Percentiles rank a stretch among this genome's conserved stretches.
Evolutionary conservation across 73 alveolate species (phyloP).

Genomic region (Halteria grandinella): DNA sequence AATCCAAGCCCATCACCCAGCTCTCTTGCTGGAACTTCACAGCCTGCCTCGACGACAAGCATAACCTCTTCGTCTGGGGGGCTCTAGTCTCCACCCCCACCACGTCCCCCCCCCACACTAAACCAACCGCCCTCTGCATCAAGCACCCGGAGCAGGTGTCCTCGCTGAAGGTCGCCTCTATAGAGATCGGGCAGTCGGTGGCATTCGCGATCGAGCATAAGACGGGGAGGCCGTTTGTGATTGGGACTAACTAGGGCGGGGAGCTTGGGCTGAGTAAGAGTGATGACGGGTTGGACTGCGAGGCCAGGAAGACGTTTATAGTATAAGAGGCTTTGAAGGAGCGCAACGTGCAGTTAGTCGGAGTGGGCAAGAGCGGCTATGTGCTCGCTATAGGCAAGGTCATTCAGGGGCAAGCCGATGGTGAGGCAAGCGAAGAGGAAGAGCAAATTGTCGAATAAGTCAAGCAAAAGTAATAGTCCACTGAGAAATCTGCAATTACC

Average conservation of each 20-base stretch:
- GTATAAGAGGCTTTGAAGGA: slow-evolving; percentile 24
- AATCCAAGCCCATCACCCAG: too few species aligned
- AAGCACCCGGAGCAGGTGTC: slow-evolving; percentile 23
- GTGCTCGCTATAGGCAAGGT: too few species aligned
- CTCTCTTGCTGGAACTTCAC: slow-evolving; percentile 42
- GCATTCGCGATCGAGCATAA: slow-evolving; percentile 20
- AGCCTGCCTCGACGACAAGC: slow-evolving; percentile 21
- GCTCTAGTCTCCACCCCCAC: not conserved
- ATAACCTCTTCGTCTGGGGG: slow-evolving; percentile 44
- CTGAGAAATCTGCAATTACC: too few species aligned
- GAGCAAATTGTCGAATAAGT: too few species aligned
- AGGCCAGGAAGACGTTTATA: slow-evolving; percentile 18
- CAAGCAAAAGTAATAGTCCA: too few species aligned
- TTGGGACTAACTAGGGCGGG: slow-evolving; percentile 39
- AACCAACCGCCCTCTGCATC: slow-evolving; percentile 17
- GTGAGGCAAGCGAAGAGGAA: too few species aligned
- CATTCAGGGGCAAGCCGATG: too few species aligned
- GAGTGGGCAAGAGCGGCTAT: slow-evolving; percentile 32
- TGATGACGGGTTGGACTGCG: too few species aligned
- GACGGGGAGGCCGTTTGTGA: slow-evolving; percentile 16
- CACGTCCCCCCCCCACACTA: not conserved
- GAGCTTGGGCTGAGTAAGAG: slow-evolving; percentile 33
- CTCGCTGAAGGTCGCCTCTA: not conserved
- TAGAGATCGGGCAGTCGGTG: slow-evolving; percentile 13
- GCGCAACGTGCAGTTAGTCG: not conserved